Conservation (phyloP, 352 stramenopile genomes). For the Pythium phragmiticola region DNA sequence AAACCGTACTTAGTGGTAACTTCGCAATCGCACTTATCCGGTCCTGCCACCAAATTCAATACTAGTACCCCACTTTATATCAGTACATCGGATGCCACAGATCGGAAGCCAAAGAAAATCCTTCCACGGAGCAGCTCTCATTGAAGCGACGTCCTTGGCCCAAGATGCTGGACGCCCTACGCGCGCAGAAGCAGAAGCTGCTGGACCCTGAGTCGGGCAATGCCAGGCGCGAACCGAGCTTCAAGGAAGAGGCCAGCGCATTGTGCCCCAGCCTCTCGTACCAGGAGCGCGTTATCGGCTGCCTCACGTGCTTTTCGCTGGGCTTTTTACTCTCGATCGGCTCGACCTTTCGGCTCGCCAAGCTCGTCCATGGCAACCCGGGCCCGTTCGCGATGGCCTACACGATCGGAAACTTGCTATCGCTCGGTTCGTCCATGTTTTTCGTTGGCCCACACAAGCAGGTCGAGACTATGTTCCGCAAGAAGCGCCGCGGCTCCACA, state of each 20-base stretch:
- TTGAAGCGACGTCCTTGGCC: conserved; percentile 11
- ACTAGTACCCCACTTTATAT: background rate
- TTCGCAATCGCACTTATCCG: conserved; percentile 3
- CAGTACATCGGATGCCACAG: conserved; percentile 3
- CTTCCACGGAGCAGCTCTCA: conserved; percentile 10
- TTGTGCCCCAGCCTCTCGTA: conserved; percentile 77
- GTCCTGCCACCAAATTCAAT: conserved; percentile 1
- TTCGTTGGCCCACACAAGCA: conserved; percentile 85
- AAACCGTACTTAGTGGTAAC: conserved; percentile 18
- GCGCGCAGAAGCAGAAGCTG: conserved; percentile 76
- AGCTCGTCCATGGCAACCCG: conserved; percentile 73
- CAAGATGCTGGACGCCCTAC: conserved; percentile 64
- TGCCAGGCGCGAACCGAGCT: conserved; percentile 29
- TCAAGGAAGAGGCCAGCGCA: conserved; percentile 34
- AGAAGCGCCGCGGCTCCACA: conserved; percentile 69
- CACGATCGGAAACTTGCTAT: conserved; percentile 84
- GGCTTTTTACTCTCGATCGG: conserved; percentile 83
- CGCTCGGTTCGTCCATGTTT: conserved; percentile 80
- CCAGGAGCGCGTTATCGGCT: conserved; percentile 83
- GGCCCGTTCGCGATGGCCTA: conserved; percentile 84
- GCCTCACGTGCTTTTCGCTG: conserved; percentile 74
- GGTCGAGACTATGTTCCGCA: conserved; percentile 79
- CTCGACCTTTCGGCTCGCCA: conserved; percentile 75
- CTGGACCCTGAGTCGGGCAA: conserved; percentile 57
- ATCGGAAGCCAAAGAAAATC: conserved; percentile 13